Conservation (phyloP, 1,284 basidiomycete genomes). For the Naganishia sp. region DNA sequence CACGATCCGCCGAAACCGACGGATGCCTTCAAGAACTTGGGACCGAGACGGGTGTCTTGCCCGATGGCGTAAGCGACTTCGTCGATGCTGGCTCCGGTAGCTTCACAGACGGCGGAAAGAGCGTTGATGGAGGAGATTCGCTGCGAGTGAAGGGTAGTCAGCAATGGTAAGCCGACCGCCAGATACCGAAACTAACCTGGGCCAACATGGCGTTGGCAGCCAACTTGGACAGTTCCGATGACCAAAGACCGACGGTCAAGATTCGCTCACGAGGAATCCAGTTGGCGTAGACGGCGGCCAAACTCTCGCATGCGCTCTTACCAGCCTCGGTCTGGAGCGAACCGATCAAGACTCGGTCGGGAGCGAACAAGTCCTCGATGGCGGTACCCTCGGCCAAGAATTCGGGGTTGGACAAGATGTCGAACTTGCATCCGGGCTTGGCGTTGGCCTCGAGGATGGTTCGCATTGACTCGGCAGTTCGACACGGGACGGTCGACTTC, state of each 20-base stretch:
- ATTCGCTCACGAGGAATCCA: slow-evolving; percentile 88
- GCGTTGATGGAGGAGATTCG: slow-evolving; percentile 98
- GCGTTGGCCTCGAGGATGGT: slow-evolving; percentile 98
- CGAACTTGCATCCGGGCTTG: slow-evolving; percentile 84
- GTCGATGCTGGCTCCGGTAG: slow-evolving; percentile 98
- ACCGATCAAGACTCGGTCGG: slow-evolving; percentile 96
- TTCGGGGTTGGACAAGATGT: slow-evolving; percentile 99
- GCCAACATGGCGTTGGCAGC: slow-evolving; percentile 99
- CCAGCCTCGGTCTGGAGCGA: slow-evolving; percentile 87
- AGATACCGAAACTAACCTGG: slow-evolving; percentile 54
- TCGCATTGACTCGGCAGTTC: slow-evolving; percentile 98
- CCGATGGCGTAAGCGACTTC: slow-evolving; percentile 96
- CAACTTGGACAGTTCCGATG: slow-evolving; percentile 95
- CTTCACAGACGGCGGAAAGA: slow-evolving; percentile 97
- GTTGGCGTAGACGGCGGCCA: slow-evolving; percentile 83
- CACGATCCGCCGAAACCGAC: slow-evolving; percentile 94
- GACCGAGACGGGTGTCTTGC: slow-evolving; percentile 86
- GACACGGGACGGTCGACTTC: slow-evolving; percentile 98
- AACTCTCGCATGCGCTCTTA: slow-evolving; percentile 72
- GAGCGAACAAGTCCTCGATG: slow-evolving; percentile 79
- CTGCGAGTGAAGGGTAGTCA: slow-evolving; percentile 40
- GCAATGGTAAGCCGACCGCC: not conserved
- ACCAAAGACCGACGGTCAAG: slow-evolving; percentile 96
- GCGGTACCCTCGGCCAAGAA: slow-evolving; percentile 99
- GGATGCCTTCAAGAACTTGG: slow-evolving; percentile 85